Base-by-base conservation (phyloP, 495 filamentous ascomycete genomes). In the Neurospora sp. region DNA sequence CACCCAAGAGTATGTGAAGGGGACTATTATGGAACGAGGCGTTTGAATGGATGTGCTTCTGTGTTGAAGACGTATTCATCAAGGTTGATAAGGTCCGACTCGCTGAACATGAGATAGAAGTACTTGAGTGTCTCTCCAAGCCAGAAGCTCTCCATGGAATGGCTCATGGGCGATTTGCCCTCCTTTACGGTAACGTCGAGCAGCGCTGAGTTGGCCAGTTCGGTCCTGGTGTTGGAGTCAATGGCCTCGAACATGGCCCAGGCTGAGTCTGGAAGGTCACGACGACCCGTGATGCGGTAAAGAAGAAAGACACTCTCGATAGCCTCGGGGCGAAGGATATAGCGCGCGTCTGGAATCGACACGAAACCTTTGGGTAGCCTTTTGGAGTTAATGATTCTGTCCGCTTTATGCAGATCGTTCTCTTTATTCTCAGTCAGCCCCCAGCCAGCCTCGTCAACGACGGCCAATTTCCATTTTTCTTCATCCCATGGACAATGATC, bases 21-120 rank as follows among this genome's bases (percentile, higher is more conserved):
- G 14, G 3, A 20, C 22, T 20, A 8, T 73, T 37, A 76, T 0
- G 75, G 77, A 41, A 78, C 53, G 10, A 80, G 76, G 73, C 85
- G 76, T 71, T 81, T 82, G 31, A 97, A 85, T 8, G 91, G 89
- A 81, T 96, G 94, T 3, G 92, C 94, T 82, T 96, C 94, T 0
- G 93, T 97, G 79, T 96, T 97, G 74, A 96, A 90, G 8, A 97
- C 91, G 42, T 92, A 88, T 38, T 93, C 85, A 73, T 93, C 89
- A 78, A 96, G 81, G 78, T 86, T 92, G 53, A 94, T 83, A 40
- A 89, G 73, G 70, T 87, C 85, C 0, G 91, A 88, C 70, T 93
- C 90, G 44, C 87, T 90, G 77, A 96, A 97, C 44, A 94, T 88
- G 45, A 96, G 80, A 72, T 94, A 96, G 74, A 94, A 93, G 71